Percentiles rank a stretch among this genome's conserved stretches.
Conservation (phyloP, 1,139 yeast genomes). For the Pneumocystis carinii region DNA sequence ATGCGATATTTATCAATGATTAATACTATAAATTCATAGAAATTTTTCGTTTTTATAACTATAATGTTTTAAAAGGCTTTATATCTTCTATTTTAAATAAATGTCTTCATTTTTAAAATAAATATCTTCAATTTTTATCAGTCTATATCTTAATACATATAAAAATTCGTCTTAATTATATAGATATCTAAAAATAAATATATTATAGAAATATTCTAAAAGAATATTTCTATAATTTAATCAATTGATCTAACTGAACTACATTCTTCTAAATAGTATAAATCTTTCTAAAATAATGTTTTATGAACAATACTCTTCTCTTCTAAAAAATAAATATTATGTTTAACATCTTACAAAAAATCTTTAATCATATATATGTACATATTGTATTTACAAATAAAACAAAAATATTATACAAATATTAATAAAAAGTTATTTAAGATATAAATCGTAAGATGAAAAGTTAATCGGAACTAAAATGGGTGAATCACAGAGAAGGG, state of each 20-base stretch:
- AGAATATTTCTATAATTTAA: not conserved
- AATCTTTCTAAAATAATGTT: not conserved
- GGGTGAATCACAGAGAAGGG: not conserved
- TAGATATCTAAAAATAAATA: not conserved
- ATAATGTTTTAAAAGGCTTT: not conserved
- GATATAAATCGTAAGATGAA: no score
- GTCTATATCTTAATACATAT: not conserved
- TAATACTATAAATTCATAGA: not conserved
- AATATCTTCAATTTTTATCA: not conserved
- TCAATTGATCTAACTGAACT: not conserved
- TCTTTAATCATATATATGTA: no score
- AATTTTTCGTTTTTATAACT: not conserved
- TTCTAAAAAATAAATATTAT: no score
- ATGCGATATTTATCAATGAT: not conserved
- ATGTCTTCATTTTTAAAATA: not conserved
- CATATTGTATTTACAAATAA: no score
- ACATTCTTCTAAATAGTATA: not conserved
- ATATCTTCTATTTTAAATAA: not conserved
- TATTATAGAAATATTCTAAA: not conserved
- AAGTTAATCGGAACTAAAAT: no score
- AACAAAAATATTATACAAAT: no score
- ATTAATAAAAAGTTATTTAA: no score
- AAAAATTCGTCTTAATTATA: no score
- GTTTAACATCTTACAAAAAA: no score
- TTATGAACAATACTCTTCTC: not conserved